Evolutionary conservation across 2,329 filamentous ascomycete species (phyloP).

Genomic region (Aspergillus unguis): DNA sequence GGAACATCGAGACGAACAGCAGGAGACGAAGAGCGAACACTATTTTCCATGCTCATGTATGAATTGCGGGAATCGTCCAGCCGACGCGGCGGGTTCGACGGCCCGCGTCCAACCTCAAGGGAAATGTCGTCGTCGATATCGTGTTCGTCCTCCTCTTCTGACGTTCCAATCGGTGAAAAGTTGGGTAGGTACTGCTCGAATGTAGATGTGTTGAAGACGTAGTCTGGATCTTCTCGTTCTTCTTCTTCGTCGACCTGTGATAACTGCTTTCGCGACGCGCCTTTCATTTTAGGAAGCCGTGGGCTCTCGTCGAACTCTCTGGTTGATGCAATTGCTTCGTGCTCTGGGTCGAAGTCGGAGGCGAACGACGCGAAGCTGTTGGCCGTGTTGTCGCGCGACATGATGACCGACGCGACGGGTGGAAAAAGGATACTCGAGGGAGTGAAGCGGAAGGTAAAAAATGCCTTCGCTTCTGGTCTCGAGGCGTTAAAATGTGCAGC

Average conservation of each 20-base stretch:
- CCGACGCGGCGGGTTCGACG: constrained; percentile 35
- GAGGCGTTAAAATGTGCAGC: background rate
- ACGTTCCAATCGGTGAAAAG: constrained; percentile 44
- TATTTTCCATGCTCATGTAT: constrained; percentile 48
- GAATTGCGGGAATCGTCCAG: constrained; percentile 51
- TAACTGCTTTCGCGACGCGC: constrained; percentile 13
- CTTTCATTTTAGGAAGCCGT: constrained; percentile 25
- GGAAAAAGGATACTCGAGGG: background rate
- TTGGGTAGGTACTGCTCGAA: constrained; percentile 48
- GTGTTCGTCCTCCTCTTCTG: constrained; percentile 38
- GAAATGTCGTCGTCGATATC: constrained; percentile 49
- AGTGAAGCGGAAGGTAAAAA: background rate
- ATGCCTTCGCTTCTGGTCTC: background rate
- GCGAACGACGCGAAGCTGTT: constrained; percentile 30
- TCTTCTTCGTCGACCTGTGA: constrained; percentile 24
- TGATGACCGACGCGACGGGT: constrained; percentile 11
- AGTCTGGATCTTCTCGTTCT: constrained; percentile 42
- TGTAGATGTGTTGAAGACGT: constrained; percentile 46
- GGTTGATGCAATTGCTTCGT: constrained; percentile 42
- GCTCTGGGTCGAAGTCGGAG: constrained; percentile 43
- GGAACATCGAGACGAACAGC: constrained; percentile 39
- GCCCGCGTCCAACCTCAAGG: constrained; percentile 56
- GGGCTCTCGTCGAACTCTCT: constrained; percentile 32
- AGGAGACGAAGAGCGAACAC: constrained; percentile 40
- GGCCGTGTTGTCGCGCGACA: constrained; percentile 26